These are phyloP conservation scores for Diutina pseudorugosa DNA, from an alignment of 1,139 yeast species.

Conservation along the genomic window DNA sequence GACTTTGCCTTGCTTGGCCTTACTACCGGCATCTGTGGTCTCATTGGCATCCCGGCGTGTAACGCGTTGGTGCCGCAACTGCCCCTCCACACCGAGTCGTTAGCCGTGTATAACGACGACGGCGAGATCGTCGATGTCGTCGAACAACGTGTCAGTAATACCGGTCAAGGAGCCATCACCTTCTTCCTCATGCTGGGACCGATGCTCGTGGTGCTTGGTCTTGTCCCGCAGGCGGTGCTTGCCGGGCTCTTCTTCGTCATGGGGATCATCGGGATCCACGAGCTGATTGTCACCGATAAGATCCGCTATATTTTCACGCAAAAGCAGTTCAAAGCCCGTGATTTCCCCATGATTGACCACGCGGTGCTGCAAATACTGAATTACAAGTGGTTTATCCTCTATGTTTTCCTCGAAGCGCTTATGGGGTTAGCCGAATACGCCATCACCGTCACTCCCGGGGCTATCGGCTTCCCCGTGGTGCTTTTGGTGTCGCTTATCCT, in stretches of 20 bases:
- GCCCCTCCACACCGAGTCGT: conserved; percentile 76
- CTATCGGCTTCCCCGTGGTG: conserved; percentile 90
- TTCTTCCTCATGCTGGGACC: conserved; percentile 89
- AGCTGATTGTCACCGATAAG: conserved; percentile 51
- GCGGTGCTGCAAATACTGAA: conserved; percentile 15
- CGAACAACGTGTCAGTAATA: conserved; percentile 80
- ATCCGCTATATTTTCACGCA: conserved; percentile 60
- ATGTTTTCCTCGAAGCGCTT: conserved; percentile 43
- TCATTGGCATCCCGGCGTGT: conserved; percentile 88
- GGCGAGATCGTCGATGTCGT: conserved; percentile 50
- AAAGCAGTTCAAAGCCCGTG: conserved; percentile 25
- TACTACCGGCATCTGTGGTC: conserved; percentile 78
- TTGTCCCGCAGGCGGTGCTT: conserved; percentile 88
- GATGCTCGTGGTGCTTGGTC: conserved; percentile 61
- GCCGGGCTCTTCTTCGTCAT: conserved; percentile 88
- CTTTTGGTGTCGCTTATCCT: conserved; percentile 43
- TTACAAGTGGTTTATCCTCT: conserved; percentile 33
- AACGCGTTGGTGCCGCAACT: conserved; percentile 97
- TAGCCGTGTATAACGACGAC: conserved; percentile 42
- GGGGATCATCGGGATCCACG: conserved; percentile 74
- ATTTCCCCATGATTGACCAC: conserved; percentile 20
- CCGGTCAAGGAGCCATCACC: conserved; percentile 72
- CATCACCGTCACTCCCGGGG: conserved; percentile 78
- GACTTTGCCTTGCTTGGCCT: conserved; percentile 78
- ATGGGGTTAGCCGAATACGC: conserved; percentile 77